Percentiles rank a stretch among this genome's conserved stretches.
These are phyloP conservation scores for Ophiocordyceps camponoti-leonardi DNA, from an alignment of 2,329 filamentous ascomycete genomes.

Conservation along the genomic window DNA sequence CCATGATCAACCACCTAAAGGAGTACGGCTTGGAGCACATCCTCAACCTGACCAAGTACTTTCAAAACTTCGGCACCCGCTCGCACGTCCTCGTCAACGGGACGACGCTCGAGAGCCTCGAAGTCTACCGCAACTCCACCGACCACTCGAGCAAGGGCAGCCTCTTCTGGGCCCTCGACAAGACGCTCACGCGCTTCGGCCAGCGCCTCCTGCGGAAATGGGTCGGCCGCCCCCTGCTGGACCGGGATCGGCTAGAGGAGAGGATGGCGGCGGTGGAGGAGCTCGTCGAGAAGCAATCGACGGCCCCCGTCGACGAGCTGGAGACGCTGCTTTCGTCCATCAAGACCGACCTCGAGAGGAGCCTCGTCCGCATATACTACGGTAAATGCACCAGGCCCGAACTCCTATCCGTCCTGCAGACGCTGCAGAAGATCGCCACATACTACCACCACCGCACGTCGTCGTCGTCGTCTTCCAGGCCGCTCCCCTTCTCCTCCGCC, in stretches of 20 bases:
- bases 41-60: slow-evolving; percentile 92
- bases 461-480: slow-evolving; percentile 36
- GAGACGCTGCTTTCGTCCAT: slow-evolving; percentile 53
- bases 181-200: slow-evolving; percentile 79
- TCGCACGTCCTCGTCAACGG: slow-evolving; percentile 95
- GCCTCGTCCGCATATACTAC: slow-evolving; percentile 90
- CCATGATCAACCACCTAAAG: slow-evolving; percentile 85
- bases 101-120: slow-evolving; percentile 82
- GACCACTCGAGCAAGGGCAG: slow-evolving; percentile 75
- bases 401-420: slow-evolving; percentile 69
- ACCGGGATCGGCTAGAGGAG: slow-evolving; percentile 56
- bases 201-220: slow-evolving; percentile 80
- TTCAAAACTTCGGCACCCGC: slow-evolving; percentile 82
- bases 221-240: slow-evolving; percentile 79
- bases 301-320: slow-evolving; percentile 53
- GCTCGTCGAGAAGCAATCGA: slow-evolving; percentile 51
- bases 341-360: slow-evolving; percentile 76
- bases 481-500: slow-evolving; percentile 55
- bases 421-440: slow-evolving; percentile 62
- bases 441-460: slow-evolving; percentile 61
- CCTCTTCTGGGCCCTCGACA: slow-evolving; percentile 88
- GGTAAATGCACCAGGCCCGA: slow-evolving; percentile 87
- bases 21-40: slow-evolving; percentile 93
- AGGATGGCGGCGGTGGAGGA: slow-evolving; percentile 77
- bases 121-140: slow-evolving; percentile 90